Evolutionary conservation across 2,329 filamentous ascomycete genomes (phyloP).

Genomic region (Aspergillus texensis): DNA sequence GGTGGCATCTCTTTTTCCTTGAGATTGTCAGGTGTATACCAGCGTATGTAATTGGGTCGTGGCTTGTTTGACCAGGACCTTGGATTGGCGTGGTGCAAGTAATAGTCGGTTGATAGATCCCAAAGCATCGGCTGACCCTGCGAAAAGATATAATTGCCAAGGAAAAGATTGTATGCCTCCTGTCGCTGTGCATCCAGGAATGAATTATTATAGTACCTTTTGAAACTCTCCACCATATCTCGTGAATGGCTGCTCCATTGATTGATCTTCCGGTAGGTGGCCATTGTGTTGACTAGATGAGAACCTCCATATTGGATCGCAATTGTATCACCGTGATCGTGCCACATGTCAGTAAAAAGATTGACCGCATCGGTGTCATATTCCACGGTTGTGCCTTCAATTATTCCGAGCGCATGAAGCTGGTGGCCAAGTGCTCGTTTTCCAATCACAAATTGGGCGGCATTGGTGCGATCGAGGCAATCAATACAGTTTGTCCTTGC

Average conservation of each 20-base stretch:
- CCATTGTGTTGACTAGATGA: conserved; percentile 98
- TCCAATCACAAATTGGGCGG: conserved; percentile 95
- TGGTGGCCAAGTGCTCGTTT: conserved; percentile 92
- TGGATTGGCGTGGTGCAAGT: conserved; percentile 88
- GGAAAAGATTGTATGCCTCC: conserved; percentile 95
- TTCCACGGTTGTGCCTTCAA: conserved; percentile 75
- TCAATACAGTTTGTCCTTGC: conserved; percentile 98
- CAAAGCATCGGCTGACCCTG: conserved; percentile 93
- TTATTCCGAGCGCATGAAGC: conserved; percentile 85
- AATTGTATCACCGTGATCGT: conserved; percentile 96
- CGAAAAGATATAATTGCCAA: conserved; percentile 90
- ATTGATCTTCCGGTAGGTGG: conserved; percentile 97
- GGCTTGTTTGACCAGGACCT: conserved; percentile 67
- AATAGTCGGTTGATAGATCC: conserved; percentile 94
- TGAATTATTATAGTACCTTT: conserved; percentile 97
- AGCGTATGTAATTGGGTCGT: conserved; percentile 77
- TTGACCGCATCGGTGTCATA: conserved; percentile 97
- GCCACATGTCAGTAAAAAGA: conserved; percentile 96
- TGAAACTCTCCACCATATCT: conserved; percentile 99
- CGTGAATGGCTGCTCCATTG: conserved; percentile 97
- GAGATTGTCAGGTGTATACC: conserved; percentile 79
- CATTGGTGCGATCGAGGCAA: conserved; percentile 94
- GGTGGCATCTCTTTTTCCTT: conserved; percentile 63
- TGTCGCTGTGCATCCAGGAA: conserved; percentile 97
- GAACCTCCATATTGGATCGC: conserved; percentile 97